Base-by-base conservation (phyloP, 2,329 filamentous ascomycete genomes). In the Colletotrichum filicis region DNA sequence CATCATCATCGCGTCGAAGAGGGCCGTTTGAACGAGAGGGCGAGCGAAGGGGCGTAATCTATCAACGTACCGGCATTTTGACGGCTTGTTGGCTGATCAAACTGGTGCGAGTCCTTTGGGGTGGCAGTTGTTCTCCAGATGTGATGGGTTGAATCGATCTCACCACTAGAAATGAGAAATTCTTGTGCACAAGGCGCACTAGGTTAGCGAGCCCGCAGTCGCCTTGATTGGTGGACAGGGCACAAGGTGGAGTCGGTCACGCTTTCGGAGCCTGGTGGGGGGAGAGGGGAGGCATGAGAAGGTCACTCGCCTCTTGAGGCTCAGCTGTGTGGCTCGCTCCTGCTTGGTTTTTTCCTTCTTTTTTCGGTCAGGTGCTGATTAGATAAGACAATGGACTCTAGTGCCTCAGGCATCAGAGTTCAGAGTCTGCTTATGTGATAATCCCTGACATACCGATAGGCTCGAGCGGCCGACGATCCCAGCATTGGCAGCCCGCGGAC, bases 51-150 rank as follows among this genome's bases (percentile, higher is more conserved):
- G n/a, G 42, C 26, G 42, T 49, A 22, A 9, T 11, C 8, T 22
- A 60, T 74, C 69, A 66, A 66, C 82, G 74, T 83, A 83, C 82
- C 82, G 82, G 82, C 82, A 83, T 83, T 76, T 82, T 83, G 82
- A 82, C 80, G 79, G 81, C 78, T 82, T 82, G 76, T 75, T 80
- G 69, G 79, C 76, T 78, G 78, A 76, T 79, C 78, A 66, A 76
- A 81, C 80, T 82, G 55, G 81, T 82, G 37, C 80, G 79, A 82
- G 79, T 75, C 75, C 75, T 76, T 75, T 62, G 63, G 58, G 63
- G 49, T 52, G 72, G 71, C 61, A 74, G 71, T 68, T 71, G 66
- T 73, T 61, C 71, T 71, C 68, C 63, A 35, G 71, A 58, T 71
- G 52, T 62, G 58, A 53, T 74, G 62, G 32, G 24, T 42, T 42